Percentiles rank a stretch among this genome's conserved stretches.
phyloP scores from a whole-genome alignment of 2,329 filamentous ascomycete genomes.

The Fusarium sp. region DNA sequence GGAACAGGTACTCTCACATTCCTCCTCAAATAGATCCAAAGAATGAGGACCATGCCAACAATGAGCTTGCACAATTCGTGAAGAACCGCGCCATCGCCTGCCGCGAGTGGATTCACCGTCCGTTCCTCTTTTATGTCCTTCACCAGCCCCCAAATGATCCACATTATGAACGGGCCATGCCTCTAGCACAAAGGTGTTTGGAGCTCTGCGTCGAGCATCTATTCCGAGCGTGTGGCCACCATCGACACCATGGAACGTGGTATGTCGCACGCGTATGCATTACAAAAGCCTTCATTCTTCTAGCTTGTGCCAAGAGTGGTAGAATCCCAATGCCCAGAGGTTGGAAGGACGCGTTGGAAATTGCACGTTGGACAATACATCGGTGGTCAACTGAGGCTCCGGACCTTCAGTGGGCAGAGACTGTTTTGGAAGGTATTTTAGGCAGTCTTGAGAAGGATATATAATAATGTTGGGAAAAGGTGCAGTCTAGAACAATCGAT shows the following conservation, averaged over 20 bases:
- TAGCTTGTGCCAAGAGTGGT: neutral
- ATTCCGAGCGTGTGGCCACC: neutral
- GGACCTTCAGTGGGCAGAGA: neutral
- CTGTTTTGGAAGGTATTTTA: neutral
- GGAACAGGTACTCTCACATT: neutral
- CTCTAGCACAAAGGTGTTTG: neutral
- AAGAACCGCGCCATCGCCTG: neutral
- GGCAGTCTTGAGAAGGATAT: too few species aligned
- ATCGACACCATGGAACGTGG: neutral
- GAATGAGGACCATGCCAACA: neutral
- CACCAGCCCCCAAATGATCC: neutral
- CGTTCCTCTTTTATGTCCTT: neutral
- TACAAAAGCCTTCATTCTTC: neutral
- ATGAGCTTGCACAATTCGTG: neutral
- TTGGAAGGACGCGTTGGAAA: neutral
- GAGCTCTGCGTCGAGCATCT: neutral
- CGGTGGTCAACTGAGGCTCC: neutral
- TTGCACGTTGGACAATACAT: neutral
- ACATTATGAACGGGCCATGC: neutral
- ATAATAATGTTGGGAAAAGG: too few species aligned
- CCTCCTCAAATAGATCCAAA: neutral
- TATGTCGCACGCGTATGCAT: neutral
- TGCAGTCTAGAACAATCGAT: too few species aligned
- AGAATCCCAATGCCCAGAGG: neutral
- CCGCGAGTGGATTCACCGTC: slow-evolving; percentile 5